Evolutionary conservation across 768 basidiomycete species (phyloP).

Genomic region (Pilatotrama ljubarskyi): DNA sequence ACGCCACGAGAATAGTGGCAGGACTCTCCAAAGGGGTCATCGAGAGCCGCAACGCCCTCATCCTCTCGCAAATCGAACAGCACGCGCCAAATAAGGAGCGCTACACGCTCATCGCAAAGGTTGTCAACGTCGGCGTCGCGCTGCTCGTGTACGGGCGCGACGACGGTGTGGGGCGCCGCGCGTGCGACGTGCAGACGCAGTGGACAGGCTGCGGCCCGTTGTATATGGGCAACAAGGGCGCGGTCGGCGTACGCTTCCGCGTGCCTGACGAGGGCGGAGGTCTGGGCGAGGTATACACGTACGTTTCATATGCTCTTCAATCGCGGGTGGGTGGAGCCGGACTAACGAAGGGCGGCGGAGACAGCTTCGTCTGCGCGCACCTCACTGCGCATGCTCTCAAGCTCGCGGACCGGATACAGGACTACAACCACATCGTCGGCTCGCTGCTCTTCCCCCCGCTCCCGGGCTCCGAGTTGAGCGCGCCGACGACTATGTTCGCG

Average conservation of each 20-base stretch:
- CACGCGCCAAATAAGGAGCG: constrained; percentile 71
- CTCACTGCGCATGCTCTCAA: constrained; percentile 79
- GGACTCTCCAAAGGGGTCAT: constrained; percentile 75
- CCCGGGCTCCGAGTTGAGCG: constrained; percentile 35
- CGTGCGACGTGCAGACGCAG: constrained; percentile 67
- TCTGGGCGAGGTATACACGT: constrained; percentile 83
- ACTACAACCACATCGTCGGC: constrained; percentile 81
- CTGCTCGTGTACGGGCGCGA: constrained; percentile 86
- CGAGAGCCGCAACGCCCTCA: constrained; percentile 66
- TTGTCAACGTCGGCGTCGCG: constrained; percentile 86
- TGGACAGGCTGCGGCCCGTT: constrained; percentile 74
- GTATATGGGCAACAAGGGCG: constrained; percentile 94
- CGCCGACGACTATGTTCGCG: constrained; percentile 67
- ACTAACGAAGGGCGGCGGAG: background rate
- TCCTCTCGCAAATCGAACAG: constrained; percentile 70
- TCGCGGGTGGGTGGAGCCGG: no score
- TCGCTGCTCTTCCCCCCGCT: constrained; percentile 74
- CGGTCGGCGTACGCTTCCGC: constrained; percentile 84
- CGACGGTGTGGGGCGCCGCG: constrained; percentile 56
- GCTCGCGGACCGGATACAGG: constrained; percentile 62
- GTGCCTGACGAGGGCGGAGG: constrained; percentile 55
- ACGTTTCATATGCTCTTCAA: constrained; percentile 35
- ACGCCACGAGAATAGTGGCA: constrained; percentile 51
- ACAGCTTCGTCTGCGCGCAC: constrained; percentile 90
- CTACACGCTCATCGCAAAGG: constrained; percentile 76